Evolutionary conservation across 2,329 filamentous ascomycete species (phyloP).

Genomic region (Penicillium sp.): DNA sequence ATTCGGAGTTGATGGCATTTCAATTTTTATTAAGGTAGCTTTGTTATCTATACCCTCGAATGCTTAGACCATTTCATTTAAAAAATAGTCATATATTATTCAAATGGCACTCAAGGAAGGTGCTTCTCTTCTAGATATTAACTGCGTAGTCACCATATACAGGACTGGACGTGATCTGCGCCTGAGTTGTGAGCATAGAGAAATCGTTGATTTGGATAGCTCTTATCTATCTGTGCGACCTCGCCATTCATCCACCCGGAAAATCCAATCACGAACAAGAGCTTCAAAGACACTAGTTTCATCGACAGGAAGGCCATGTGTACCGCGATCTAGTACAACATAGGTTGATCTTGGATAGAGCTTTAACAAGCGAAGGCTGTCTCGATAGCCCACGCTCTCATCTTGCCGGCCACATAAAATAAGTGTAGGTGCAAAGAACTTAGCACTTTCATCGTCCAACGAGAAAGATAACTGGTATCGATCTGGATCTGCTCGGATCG

Average conservation of each 20-base stretch:
- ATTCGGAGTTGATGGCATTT: neutral
- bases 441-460: constrained; percentile 11
- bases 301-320: constrained; percentile 30
- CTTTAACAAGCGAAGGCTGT: constrained; percentile 29
- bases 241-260: constrained; percentile 25
- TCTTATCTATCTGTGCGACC: neutral
- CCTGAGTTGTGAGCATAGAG: too few relatives aligned
- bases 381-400: constrained; percentile 29
- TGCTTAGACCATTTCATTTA: too few relatives aligned
- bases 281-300: constrained; percentile 28
- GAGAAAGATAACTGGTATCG: constrained; percentile 27
- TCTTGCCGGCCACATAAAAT: constrained; percentile 32
- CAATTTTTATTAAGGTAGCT: neutral
- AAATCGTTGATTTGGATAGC: too few relatives aligned
- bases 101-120: too few relatives aligned
- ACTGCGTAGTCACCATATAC: too few relatives aligned
- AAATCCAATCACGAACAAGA: constrained; percentile 30
- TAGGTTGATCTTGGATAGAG: constrained; percentile 29
- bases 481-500: constrained; percentile 27
- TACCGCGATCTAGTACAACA: constrained; percentile 28
- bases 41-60: too few relatives aligned
- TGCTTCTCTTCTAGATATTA: too few relatives aligned
- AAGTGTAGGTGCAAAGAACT: constrained; percentile 31
- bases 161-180: too few relatives aligned
- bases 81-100: too few relatives aligned